These are phyloP conservation scores for Eleusine coracana DNA, from an alignment of 176 grass and related monocot species.

Conservation along the genomic window DNA sequence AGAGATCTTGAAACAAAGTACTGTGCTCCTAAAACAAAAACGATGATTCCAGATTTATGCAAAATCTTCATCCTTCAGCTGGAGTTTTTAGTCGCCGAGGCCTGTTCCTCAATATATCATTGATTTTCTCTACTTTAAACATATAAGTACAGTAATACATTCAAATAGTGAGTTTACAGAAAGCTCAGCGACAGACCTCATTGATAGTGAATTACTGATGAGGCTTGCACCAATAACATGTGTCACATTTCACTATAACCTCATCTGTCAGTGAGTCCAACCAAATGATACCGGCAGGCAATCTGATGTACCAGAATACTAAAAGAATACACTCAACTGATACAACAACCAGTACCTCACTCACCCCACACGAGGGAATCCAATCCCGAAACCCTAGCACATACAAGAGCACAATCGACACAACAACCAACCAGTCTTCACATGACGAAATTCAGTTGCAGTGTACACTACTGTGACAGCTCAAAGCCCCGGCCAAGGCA, in stretches of 20 bases:
- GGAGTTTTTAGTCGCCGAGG: no score
- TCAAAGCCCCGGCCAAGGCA: neutral
- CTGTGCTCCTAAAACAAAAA: neutral
- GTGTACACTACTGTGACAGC: neutral
- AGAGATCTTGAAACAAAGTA: neutral
- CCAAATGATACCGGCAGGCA: neutral
- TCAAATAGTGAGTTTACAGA: neutral
- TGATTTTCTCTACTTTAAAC: no score
- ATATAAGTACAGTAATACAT: neutral
- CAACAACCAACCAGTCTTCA: neutral
- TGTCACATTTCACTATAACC: neutral
- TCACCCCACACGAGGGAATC: neutral
- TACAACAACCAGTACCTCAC: neutral
- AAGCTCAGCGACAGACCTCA: neutral
- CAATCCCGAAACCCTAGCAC: neutral
- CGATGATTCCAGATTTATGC: no score
- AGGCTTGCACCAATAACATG: no score
- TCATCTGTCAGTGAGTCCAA: neutral
- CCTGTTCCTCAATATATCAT: no score
- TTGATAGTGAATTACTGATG: neutral
- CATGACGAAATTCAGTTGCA: slow-evolving; percentile 10
- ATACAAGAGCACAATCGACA: slow-evolving; percentile 2
- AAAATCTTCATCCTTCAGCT: neutral
- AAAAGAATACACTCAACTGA: neutral
- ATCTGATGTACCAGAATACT: neutral